phyloP scores from a whole-genome alignment of 805 yeast genomes.

The Kazachstania bromeliacearum region DNA sequence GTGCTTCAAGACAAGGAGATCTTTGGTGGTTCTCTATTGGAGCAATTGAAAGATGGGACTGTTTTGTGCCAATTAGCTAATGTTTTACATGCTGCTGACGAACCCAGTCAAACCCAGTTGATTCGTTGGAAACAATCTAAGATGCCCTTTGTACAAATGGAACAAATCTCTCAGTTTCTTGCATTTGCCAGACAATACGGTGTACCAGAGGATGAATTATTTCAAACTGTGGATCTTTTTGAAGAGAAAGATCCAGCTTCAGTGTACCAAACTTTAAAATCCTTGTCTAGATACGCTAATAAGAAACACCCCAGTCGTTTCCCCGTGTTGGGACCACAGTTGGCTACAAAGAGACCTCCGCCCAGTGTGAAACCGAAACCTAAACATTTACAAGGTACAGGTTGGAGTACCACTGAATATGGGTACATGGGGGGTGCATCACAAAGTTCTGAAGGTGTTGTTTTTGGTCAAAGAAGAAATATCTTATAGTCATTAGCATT shows the following conservation, averaged over 20 bases:
- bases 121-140: slow-evolving; percentile 47
- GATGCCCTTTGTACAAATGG: slow-evolving; percentile 78
- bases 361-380: slow-evolving; percentile 52
- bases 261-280: slow-evolving; percentile 62
- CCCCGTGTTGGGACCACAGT: slow-evolving; percentile 51
- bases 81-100: slow-evolving; percentile 33
- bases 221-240: slow-evolving; percentile 67
- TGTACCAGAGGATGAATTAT: slow-evolving; percentile 71
- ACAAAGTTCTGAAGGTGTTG: slow-evolving; percentile 44
- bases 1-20: slow-evolving; percentile 25
- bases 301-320: slow-evolving; percentile 38
- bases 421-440: slow-evolving; percentile 53
- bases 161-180: slow-evolving; percentile 67
- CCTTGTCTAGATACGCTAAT: slow-evolving; percentile 63
- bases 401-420: slow-evolving; percentile 53
- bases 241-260: slow-evolving; percentile 71
- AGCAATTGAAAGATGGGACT: slow-evolving; percentile 52
- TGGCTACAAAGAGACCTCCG: slow-evolving; percentile 39
- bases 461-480: slow-evolving; percentile 44
- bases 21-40: slow-evolving; percentile 33
- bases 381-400: slow-evolving; percentile 31
- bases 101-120: slow-evolving; percentile 16
- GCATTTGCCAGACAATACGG: slow-evolving; percentile 53
- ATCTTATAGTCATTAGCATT: slow-evolving; percentile 26
- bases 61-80: slow-evolving; percentile 37